Evolutionary conservation across 108 stramenopile genomes (phyloP).

Genomic region (Licmophora abbreviata): DNA sequence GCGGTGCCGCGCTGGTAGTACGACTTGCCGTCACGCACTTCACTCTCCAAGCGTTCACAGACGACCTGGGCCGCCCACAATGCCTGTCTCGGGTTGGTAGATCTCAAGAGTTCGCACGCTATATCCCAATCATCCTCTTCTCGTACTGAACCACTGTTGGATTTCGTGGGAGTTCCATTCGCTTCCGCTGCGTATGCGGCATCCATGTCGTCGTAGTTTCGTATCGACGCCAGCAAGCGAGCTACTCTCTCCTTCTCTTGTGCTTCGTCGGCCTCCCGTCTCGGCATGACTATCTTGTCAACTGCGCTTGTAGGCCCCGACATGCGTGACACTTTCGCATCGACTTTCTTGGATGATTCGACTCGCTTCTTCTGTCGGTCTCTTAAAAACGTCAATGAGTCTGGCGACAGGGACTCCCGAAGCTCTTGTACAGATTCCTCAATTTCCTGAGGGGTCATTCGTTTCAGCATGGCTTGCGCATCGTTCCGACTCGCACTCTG

Average conservation of each 20-base stretch:
- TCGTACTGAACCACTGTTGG: not conserved
- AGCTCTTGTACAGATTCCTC: conserved; percentile 43
- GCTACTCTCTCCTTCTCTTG: conserved; percentile 54
- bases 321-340: conserved; percentile 3
- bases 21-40: conserved; percentile 11
- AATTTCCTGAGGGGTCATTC: conserved; percentile 67
- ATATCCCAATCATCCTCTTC: conserved; percentile 5
- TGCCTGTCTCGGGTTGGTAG: conserved; percentile 57
- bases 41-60: conserved; percentile 22
- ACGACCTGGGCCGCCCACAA: conserved; percentile 58
- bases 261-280: conserved; percentile 5
- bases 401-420: conserved; percentile 49
- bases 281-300: not conserved
- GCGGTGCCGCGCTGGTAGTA: not conserved
- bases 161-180: conserved; percentile 12
- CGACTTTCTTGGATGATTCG: not conserved
- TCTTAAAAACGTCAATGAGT: conserved; percentile 55
- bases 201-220: conserved; percentile 74
- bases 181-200: conserved; percentile 38
- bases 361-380: conserved; percentile 17
- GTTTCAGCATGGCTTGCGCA: conserved; percentile 46
- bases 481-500: conserved; percentile 13
- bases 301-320: not conserved
- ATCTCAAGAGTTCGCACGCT: conserved; percentile 65
- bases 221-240: conserved; percentile 45